A percentile compares a stretch with the other conserved stretches of the same genome.
These are phyloP conservation scores for Pulveroboletus frians DNA, from an alignment of 768 basidiomycete species.

Conservation along the genomic window DNA sequence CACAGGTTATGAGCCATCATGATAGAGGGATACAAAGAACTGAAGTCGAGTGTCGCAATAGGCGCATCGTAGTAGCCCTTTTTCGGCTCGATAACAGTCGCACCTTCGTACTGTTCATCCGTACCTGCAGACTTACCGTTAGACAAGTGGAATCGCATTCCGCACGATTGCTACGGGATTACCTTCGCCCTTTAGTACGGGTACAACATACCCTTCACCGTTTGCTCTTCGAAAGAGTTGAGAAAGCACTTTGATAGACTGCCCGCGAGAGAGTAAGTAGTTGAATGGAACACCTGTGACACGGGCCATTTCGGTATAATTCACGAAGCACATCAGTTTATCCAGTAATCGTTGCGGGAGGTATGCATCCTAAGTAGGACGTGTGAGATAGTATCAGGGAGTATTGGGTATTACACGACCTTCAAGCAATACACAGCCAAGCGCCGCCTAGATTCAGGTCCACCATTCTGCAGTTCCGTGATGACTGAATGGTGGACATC, in stretches of 20 bases:
- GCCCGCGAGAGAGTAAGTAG: conserved; percentile 86
- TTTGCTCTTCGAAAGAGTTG: conserved; percentile 93
- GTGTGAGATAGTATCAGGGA: conserved; percentile 1
- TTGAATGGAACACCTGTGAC: conserved; percentile 99
- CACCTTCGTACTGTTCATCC: conserved; percentile 98
- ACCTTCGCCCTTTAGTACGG: conserved; percentile 84
- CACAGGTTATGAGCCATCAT: conserved; percentile 99
- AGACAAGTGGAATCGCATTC: neutral
- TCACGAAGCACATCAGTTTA: conserved; percentile 98
- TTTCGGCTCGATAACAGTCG: conserved; percentile 95
- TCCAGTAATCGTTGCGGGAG: conserved; percentile 94
- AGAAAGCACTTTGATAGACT: conserved; percentile 97
- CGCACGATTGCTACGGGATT: conserved; percentile 5
- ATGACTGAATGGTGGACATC: conserved; percentile 99
- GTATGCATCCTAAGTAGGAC: conserved; percentile 77
- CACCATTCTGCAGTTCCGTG: conserved; percentile 96
- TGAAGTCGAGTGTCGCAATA: conserved; percentile 98
- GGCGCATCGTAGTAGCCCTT: conserved; percentile 96
- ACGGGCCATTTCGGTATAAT: conserved; percentile 98
- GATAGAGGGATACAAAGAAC: conserved; percentile 96
- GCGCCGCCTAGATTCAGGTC: conserved; percentile 85
- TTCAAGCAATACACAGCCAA: conserved; percentile 98
- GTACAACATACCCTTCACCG: conserved; percentile 86
- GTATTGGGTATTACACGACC: conserved; percentile 36
- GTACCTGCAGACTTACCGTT: conserved; percentile 44